Base-by-base conservation (phyloP, 768 basidiomycete genomes). In the Mycena venus region DNA sequence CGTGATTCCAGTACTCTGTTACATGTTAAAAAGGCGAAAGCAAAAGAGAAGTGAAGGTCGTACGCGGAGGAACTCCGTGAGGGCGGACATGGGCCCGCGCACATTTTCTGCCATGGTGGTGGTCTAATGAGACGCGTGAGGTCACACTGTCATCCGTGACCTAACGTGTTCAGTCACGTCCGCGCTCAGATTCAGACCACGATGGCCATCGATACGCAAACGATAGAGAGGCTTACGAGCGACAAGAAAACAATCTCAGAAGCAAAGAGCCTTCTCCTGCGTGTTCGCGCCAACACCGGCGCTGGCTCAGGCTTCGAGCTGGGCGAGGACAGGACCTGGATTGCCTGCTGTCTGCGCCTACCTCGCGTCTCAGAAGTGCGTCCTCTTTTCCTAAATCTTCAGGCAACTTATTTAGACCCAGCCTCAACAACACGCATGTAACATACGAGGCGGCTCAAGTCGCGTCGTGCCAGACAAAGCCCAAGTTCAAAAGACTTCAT, bases 41-140 rank as follows among this genome's bases (percentile, higher is more conserved):
- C 15, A 73, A 40, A 70, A 55, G 27, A 53, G 4, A 12, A 27
- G 34, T 47, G 8, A 34, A 61, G n/a, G 29, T 82, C 85, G 32
- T 72, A 94, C 95, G 78, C 90, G 90, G 38, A 96, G 84, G 76
- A 94, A 96, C 75, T 95, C 94, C 40, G 95, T 96, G 15, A 96
- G 83, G 0, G 95, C 95, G 25, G 94, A 96, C 0, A 93, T 91
- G 3, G 96, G 95, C 0, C 96, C 95, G 15, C 93, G 90, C 51
- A 96, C 91, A 71, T 94, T 94, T 80, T 90, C 90, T 12, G 68
- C 56, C 75, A 76, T 74, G 32, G 40, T 64, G 61, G 58, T 59
- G 7, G 32, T 34, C 25, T 68, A 73, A 73, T 73, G 66, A 68
- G 15, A 68, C 72, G 72, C 72, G 72, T 63, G 60, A 73, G 58